These are phyloP conservation scores for Colletotrichum sp. DNA, from an alignment of 2,329 filamentous ascomycete species.

Conservation along the genomic window DNA sequence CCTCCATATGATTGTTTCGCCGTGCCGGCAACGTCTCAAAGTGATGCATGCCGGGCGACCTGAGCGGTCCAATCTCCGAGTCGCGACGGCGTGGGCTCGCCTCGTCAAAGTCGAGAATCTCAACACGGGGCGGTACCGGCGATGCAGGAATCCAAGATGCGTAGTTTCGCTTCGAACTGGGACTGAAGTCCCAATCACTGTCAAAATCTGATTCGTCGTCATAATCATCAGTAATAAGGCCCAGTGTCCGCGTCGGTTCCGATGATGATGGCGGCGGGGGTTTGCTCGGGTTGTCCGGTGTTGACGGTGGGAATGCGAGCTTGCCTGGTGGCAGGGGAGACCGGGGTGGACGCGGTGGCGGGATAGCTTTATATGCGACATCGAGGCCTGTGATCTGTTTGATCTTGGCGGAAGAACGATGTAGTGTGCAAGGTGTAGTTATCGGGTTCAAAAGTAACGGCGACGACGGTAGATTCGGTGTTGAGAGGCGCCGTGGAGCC, in stretches of 20 bases:
- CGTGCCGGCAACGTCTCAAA: conserved; percentile 22
- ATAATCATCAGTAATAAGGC: conserved; percentile 3
- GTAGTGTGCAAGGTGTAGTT: conserved; percentile 24
- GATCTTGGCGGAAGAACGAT: conserved; percentile 43
- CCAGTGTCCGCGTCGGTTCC: conserved; percentile 17
- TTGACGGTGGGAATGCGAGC: neutral
- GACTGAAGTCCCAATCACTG: conserved; percentile 17
- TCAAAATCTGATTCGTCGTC: conserved; percentile 14
- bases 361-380: conserved; percentile 26
- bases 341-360: neutral
- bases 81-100: conserved; percentile 15
- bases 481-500: conserved; percentile 11
- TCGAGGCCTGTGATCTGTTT: conserved; percentile 47
- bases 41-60: conserved; percentile 22
- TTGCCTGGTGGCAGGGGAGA: neutral
- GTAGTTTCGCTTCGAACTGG: neutral
- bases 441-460: neutral
- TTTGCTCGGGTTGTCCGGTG: neutral
- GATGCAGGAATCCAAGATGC: conserved; percentile 20
- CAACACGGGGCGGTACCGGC: conserved; percentile 13
- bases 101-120: conserved; percentile 10
- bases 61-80: conserved; percentile 11
- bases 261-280: neutral
- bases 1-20: conserved; percentile 22
- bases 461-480: neutral